Conservation (phyloP, 1,284 basidiomycete species). For the Limonomyces culmigenus region DNA sequence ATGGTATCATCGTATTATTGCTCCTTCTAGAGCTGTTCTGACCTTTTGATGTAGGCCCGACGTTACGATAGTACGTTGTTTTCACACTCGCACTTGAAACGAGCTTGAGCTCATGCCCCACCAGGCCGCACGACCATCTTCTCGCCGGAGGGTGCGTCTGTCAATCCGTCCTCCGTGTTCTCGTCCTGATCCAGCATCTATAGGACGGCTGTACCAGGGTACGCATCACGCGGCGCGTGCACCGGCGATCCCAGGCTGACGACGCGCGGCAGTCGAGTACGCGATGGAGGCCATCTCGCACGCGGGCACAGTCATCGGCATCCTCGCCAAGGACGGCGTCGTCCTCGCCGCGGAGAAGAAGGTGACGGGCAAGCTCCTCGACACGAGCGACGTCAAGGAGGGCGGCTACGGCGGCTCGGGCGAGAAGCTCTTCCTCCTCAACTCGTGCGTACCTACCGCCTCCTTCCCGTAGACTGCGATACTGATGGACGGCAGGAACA, state of each 20-base stretch:
- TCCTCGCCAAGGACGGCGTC: conserved; percentile 90
- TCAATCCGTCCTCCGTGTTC: neutral
- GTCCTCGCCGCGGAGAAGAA: conserved; percentile 99
- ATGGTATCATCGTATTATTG: too few relatives aligned
- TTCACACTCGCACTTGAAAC: conserved; percentile 2
- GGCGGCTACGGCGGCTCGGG: conserved; percentile 86
- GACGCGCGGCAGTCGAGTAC: conserved; percentile 67
- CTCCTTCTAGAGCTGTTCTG: too few relatives aligned
- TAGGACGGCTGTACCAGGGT: conserved; percentile 88
- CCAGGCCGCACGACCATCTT: conserved; percentile 87
- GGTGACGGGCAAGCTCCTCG: conserved; percentile 93
- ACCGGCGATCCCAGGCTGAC: neutral
- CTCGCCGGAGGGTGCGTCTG: conserved; percentile 73
- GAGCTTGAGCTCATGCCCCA: conserved; percentile 8
- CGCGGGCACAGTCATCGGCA: conserved; percentile 87
- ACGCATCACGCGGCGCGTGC: conserved; percentile 12
- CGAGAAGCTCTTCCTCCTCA: conserved; percentile 95
- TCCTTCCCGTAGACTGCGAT: conserved; percentile 2
- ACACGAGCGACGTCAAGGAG: conserved; percentile 72
- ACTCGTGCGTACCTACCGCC: conserved; percentile 39
- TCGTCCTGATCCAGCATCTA: conserved; percentile 1
- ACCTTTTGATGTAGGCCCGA: too few relatives aligned
- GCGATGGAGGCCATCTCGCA: conserved; percentile 98
- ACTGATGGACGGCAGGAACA: conserved; percentile 45
- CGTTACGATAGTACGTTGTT: conserved; percentile 69